Percentiles rank a stretch among this genome's conserved stretches.
Evolutionary conservation across 805 yeast species (phyloP).

Genomic region (Lachancea sp.): DNA sequence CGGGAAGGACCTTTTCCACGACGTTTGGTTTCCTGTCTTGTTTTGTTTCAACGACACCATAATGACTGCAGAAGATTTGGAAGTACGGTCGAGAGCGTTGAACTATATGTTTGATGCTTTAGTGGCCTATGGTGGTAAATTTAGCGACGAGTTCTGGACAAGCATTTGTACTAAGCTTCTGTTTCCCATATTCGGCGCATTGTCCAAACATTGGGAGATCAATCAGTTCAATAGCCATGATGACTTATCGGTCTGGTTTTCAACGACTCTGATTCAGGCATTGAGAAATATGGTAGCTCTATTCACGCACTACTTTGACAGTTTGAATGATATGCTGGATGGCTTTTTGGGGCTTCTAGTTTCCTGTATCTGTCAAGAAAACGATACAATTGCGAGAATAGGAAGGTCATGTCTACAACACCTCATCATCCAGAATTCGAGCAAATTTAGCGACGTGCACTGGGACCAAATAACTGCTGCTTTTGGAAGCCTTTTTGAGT

Average conservation of each 20-base stretch:
- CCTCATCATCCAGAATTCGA: conserved; percentile 67
- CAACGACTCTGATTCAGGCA: conserved; percentile 94
- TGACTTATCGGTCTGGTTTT: conserved; percentile 89
- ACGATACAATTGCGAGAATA: conserved; percentile 91
- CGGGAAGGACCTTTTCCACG: conserved; percentile 41
- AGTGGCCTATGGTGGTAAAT: conserved; percentile 71
- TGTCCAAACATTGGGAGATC: conserved; percentile 69
- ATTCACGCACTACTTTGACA: conserved; percentile 74
- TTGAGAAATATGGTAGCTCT: conserved; percentile 79
- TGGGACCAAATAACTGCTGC: conserved; percentile 69
- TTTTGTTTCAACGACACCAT: conserved; percentile 81
- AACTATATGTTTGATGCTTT: conserved; percentile 75
- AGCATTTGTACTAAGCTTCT: conserved; percentile 66
- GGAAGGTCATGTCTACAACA: conserved; percentile 86
- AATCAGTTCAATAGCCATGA: conserved; percentile 65
- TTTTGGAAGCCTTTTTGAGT: conserved; percentile 62
- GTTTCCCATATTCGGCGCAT: conserved; percentile 84
- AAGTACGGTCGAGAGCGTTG: conserved; percentile 85
- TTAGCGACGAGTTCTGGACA: conserved; percentile 76
- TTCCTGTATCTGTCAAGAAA: conserved; percentile 92
- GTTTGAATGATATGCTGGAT: conserved; percentile 65
- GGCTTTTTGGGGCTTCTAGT: conserved; percentile 72
- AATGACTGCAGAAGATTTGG: conserved; percentile 90
- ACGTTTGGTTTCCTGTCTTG: conserved; percentile 82
- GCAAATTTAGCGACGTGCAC: conserved; percentile 54